Conservation (phyloP, 2,329 filamentous ascomycete species). For the Orbilia oligospora region DNA sequence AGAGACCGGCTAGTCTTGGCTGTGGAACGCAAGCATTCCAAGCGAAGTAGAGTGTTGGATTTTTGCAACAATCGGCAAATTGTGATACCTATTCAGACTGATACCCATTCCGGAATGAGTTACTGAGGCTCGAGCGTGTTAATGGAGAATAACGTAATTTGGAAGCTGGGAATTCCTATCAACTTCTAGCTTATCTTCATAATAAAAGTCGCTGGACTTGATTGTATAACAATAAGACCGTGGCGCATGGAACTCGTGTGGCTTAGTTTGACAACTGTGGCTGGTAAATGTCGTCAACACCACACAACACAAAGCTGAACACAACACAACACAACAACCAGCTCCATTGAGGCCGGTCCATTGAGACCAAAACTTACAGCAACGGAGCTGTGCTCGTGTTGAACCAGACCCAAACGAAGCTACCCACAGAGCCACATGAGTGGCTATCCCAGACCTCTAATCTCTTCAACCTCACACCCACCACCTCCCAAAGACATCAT, state of each 20-base stretch:
- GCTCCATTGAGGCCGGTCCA: too few species aligned
- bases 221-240: too few species aligned
- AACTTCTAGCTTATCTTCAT: too few species aligned
- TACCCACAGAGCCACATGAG: slow-evolving; percentile 14
- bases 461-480: slow-evolving; percentile 44
- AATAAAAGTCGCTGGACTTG: too few species aligned
- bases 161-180: too few species aligned
- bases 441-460: slow-evolving; percentile 26
- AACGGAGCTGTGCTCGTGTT: not conserved
- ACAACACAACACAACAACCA: not conserved
- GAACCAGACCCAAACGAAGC: not conserved
- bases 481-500: slow-evolving; percentile 23
- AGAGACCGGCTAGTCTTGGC: not conserved
- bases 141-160: too few species aligned
- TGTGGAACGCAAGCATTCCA: not conserved
- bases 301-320: not conserved
- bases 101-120: not conserved
- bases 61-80: not conserved
- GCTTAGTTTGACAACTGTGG: too few species aligned
- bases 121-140: not conserved
- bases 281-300: not conserved
- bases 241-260: too few species aligned
- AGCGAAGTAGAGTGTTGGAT: not conserved
- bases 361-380: not conserved
- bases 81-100: not conserved